Evolutionary conservation across 371 early-diverging fungal genomes (phyloP), one percentile per base, ranked within the genome.

Genomic region (Lichtheimia ornata): DNA sequence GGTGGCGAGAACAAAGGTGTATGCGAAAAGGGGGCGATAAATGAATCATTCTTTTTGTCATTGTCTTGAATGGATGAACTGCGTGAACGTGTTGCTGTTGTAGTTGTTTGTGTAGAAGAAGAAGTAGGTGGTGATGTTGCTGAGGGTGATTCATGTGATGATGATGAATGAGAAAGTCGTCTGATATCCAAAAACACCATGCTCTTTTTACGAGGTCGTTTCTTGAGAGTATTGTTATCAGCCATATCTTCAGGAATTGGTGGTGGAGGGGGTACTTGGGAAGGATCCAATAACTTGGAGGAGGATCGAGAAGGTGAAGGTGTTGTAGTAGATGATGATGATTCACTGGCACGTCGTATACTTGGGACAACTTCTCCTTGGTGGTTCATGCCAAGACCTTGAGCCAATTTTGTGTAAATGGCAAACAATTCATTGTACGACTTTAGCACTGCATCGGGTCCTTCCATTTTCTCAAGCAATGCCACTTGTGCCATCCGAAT

Each of bases 351-450:
- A 28, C 28, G 4, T 0, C 28, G 4, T 4, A 28, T 7, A 7
- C 28, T 4, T 28, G 6, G 28, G 9, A 35, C 11, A 11, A 35
- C 5, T 35, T 35, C 35, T 35, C 35, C 35, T 0, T 35, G 35
- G 11, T 35, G 42, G 11, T 44, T 56, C 57, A 62, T 50, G 7
- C 63, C 63, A 13, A 66, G 42, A 28, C 57, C 56, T 35, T 66
- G 66, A 49, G 81, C 84, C 3, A 89, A 69, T 50, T 77, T 77
- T 2, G 77, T 79, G 64, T 86, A 91, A 5, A 85, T 73, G 4
- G 75, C 69, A 74, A 91, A 90, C 40, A 91, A 61, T 0, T 67
- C 70, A 35, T 82, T 79, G 56, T 86, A 84, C 12, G 68, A 72
- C 18, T 77, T 66, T n/a, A 89, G 61, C 0, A 78, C 72, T 0